phyloP scores from a whole-genome alignment of 805 yeast genomes.

The Zygoascus bituminiphila region DNA sequence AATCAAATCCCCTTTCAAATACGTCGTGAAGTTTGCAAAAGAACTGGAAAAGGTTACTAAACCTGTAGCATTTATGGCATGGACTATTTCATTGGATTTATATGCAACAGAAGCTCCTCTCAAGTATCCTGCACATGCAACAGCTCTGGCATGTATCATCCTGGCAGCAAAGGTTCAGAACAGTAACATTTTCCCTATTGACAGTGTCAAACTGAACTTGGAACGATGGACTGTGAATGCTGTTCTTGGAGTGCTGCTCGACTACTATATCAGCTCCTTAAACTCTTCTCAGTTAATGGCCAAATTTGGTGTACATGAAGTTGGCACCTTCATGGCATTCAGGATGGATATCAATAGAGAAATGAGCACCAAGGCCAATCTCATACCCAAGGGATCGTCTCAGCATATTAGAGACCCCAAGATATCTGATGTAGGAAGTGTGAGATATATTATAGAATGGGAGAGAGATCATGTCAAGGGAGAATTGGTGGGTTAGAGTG shows the following conservation, averaged over 20 bases:
- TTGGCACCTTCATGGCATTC: conserved; percentile 14
- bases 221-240: conserved; percentile 31
- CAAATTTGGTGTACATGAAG: conserved; percentile 2
- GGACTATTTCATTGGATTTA: conserved; percentile 72
- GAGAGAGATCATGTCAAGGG: conserved; percentile 18
- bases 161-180: conserved; percentile 46
- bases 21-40: conserved; percentile 52
- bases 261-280: conserved; percentile 52
- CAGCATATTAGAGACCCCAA: conserved; percentile 19
- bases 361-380: conserved; percentile 31
- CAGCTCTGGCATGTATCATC: conserved; percentile 60
- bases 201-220: conserved; percentile 19
- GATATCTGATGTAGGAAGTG: conserved; percentile 30
- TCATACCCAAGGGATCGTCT: not conserved
- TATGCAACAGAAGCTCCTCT: conserved; percentile 61
- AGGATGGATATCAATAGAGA: conserved; percentile 32
- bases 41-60: conserved; percentile 31
- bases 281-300: conserved; percentile 43
- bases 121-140: conserved; percentile 65
- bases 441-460: conserved; percentile 26
- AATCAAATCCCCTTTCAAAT: conserved; percentile 55
- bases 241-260: conserved; percentile 49
- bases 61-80: conserved; percentile 47
- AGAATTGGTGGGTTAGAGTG: conserved; percentile 8
- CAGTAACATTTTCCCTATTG: conserved; percentile 25